A percentile compares a stretch with the other conserved stretches of the same genome.
Evolutionary conservation across 371 early-diverging fungal species (phyloP).

Genomic region (Zopfochytrium polystomum): DNA sequence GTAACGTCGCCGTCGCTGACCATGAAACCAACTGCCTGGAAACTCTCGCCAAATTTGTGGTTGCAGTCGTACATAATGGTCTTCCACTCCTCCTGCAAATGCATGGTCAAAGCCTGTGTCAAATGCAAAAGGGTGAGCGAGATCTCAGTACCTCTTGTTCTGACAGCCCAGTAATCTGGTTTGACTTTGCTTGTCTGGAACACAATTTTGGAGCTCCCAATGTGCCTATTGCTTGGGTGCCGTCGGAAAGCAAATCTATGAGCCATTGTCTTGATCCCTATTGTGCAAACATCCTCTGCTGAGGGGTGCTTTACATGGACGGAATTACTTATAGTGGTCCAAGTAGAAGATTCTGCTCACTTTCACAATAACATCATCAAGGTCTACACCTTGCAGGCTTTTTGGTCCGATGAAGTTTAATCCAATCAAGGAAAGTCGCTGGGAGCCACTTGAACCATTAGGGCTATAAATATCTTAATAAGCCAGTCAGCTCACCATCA

Average conservation of each 20-base stretch:
- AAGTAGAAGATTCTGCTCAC: conserved; percentile 21
- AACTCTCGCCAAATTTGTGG: conserved; percentile 34
- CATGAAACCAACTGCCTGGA: conserved; percentile 30
- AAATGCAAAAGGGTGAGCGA: background rate
- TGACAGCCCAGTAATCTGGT: no score
- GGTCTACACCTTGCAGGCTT: conserved; percentile 37
- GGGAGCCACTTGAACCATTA: background rate
- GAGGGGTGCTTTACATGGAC: conserved; percentile 34
- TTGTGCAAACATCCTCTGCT: conserved; percentile 34
- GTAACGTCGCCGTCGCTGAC: conserved; percentile 30
- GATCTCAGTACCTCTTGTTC: no score
- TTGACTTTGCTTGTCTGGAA: conserved; percentile 23
- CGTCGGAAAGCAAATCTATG: conserved; percentile 25
- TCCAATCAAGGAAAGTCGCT: conserved; percentile 44
- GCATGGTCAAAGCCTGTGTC: background rate
- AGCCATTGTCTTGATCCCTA: conserved; percentile 37
- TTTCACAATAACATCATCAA: conserved; percentile 45
- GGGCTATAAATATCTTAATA: background rate
- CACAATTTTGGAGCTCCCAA: conserved; percentile 36
- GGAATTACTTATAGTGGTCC: background rate
- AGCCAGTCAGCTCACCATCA: conserved; percentile 29
- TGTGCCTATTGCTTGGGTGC: conserved; percentile 33
- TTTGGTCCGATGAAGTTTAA: conserved; percentile 44
- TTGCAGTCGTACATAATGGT: conserved; percentile 38
- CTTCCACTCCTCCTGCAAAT: conserved; percentile 33